These are phyloP conservation scores for Penicillium brevicompactum DNA, from an alignment of 2,329 filamentous ascomycete species.

Conservation along the genomic window DNA sequence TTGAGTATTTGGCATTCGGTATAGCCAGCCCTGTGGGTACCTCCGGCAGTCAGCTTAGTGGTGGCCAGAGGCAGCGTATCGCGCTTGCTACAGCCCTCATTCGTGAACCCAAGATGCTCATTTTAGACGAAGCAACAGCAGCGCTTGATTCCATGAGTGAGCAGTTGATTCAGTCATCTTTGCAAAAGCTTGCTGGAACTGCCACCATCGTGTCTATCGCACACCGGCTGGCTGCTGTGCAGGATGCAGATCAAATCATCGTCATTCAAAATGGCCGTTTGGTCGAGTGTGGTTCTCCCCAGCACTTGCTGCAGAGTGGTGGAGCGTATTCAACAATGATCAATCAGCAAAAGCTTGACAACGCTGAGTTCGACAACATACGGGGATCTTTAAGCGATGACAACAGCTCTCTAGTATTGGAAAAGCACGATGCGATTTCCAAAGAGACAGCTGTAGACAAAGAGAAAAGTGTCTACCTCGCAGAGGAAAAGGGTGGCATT, in stretches of 20 bases:
- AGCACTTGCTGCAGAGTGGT: constrained; percentile 33
- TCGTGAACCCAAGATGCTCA: background rate
- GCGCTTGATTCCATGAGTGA: constrained; percentile 13
- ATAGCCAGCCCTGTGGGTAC: constrained; percentile 35
- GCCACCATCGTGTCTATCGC: constrained; percentile 41
- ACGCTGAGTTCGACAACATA: background rate
- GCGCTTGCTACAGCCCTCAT: background rate
- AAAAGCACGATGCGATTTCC: background rate
- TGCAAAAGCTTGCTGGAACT: constrained; percentile 30
- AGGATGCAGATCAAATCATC: constrained; percentile 41
- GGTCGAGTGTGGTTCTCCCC: constrained; percentile 26
- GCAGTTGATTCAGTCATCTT: constrained; percentile 32
- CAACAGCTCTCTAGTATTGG: background rate
- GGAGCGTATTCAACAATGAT: background rate
- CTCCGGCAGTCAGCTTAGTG: constrained; percentile 17
- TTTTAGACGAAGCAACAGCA: background rate
- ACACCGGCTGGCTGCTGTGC: constrained; percentile 40
- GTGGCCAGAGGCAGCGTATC: background rate
- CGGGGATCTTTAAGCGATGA: background rate
- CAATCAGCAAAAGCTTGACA: background rate
- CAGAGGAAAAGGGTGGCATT: background rate
- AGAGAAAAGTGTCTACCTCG: background rate
- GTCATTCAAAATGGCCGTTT: constrained; percentile 38
- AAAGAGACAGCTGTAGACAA: background rate
- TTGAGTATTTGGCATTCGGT: background rate